Evolutionary conservation across 768 basidiomycete species (phyloP).

Genomic region (Agrocybe pediades): DNA sequence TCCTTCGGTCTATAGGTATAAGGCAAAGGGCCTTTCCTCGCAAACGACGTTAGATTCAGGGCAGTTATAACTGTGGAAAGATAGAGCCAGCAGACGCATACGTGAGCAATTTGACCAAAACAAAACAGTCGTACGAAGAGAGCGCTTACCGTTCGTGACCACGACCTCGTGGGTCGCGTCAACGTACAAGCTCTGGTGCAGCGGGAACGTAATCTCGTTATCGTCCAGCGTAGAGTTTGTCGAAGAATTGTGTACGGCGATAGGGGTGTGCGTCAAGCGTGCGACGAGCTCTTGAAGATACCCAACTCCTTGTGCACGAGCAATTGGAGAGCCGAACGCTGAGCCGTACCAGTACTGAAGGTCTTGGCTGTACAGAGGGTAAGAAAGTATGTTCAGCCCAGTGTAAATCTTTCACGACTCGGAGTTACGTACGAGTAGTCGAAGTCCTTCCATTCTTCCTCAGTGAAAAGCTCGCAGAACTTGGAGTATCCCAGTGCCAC

Average conservation of each 20-base stretch:
- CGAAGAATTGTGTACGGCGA: constrained; percentile 55
- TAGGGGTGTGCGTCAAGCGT: constrained; percentile 62
- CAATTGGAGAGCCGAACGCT: constrained; percentile 69
- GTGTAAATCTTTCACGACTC: no score
- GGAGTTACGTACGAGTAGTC: constrained; percentile 55
- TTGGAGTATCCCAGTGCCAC: constrained; percentile 77
- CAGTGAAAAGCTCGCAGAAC: constrained; percentile 79
- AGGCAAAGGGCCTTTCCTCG: constrained; percentile 65
- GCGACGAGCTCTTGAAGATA: constrained; percentile 73
- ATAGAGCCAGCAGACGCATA: background rate
- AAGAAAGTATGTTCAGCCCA: background rate
- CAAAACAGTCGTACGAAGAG: background rate
- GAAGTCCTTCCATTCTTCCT: constrained; percentile 80
- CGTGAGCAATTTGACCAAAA: background rate
- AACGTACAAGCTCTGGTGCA: constrained; percentile 64
- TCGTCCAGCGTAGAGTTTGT: constrained; percentile 72
- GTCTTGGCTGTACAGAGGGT: constrained; percentile 28
- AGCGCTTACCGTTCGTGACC: constrained; percentile 63
- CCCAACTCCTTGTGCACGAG: constrained; percentile 63
- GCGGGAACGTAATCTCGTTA: constrained; percentile 52
- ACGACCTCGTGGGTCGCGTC: constrained; percentile 79
- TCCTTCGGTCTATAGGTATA: constrained; percentile 56
- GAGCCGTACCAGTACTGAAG: constrained; percentile 63
- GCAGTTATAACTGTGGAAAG: constrained; percentile 58
- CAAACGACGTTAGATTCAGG: constrained; percentile 69